Conservation (phyloP, 2,329 filamentous ascomycete species). For the Stromatinia cepivora region DNA sequence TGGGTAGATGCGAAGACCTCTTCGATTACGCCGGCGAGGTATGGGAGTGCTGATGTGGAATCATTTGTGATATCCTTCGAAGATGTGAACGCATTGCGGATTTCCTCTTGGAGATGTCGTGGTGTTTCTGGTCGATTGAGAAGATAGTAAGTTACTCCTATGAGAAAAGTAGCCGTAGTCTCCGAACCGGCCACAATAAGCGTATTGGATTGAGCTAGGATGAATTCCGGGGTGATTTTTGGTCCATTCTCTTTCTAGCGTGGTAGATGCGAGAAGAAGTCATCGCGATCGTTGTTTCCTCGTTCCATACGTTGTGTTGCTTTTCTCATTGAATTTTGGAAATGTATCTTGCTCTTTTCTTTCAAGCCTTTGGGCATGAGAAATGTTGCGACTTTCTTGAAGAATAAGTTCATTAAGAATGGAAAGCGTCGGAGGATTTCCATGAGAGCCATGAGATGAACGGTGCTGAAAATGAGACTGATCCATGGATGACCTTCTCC, state of each 20-base stretch:
- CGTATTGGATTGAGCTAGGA: slow-evolving; percentile 12
- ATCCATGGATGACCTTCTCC: slow-evolving; percentile 22
- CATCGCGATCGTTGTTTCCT: slow-evolving; percentile 16
- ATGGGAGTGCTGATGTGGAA: slow-evolving; percentile 12
- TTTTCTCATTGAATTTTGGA: slow-evolving; percentile 18
- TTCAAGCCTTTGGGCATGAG: slow-evolving; percentile 5
- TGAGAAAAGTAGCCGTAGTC: slow-evolving; percentile 17
- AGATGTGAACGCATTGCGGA: neutral
- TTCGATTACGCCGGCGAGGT: slow-evolving; percentile 20
- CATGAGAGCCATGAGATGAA: slow-evolving; percentile 16
- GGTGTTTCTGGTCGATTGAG: slow-evolving; percentile 11
- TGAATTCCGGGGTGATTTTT: slow-evolving; percentile 17
- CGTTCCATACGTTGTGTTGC: slow-evolving; percentile 15
- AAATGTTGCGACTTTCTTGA: neutral
- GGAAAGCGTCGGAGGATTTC: slow-evolving; percentile 10
- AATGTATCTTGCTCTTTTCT: slow-evolving; percentile 13
- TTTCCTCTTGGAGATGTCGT: neutral
- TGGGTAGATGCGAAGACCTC: slow-evolving; percentile 23
- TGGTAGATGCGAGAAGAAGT: slow-evolving; percentile 21
- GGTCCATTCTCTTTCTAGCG: slow-evolving; percentile 19
- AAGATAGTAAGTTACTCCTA: slow-evolving; percentile 11
- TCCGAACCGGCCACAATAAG: slow-evolving; percentile 20
- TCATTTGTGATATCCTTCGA: slow-evolving; percentile 4
- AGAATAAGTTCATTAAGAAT: neutral
- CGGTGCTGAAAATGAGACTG: slow-evolving; percentile 10